Conservation (phyloP, 2,329 filamentous ascomycete species). For the Penicillium sumatraense region DNA sequence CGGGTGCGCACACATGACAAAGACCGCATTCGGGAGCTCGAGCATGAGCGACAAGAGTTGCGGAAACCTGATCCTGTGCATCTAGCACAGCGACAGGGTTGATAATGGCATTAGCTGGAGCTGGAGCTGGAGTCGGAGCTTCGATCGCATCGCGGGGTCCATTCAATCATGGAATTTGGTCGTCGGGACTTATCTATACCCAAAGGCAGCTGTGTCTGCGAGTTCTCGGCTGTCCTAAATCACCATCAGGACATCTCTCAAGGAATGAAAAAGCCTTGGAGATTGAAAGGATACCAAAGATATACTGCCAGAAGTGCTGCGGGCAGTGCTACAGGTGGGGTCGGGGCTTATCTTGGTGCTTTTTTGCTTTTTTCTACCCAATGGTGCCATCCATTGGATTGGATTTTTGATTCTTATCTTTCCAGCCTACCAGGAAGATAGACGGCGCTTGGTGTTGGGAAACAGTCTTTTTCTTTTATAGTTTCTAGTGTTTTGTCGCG, state of each 20-base stretch:
- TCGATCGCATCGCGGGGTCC: too few relatives aligned
- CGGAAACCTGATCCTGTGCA: slow-evolving; percentile 7
- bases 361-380: slow-evolving; percentile 10
- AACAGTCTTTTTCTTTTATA: background rate
- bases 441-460: slow-evolving; percentile 17
- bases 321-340: slow-evolving; percentile 13
- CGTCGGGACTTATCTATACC: too few relatives aligned
- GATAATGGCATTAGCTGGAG: background rate
- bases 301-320: slow-evolving; percentile 20
- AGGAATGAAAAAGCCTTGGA: too few relatives aligned
- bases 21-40: slow-evolving; percentile 33
- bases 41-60: slow-evolving; percentile 25
- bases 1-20: slow-evolving; percentile 34
- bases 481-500: too few relatives aligned
- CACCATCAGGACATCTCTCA: too few relatives aligned
- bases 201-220: too few relatives aligned
- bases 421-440: slow-evolving; percentile 3
- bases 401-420: slow-evolving; percentile 10
- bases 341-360: slow-evolving; percentile 14
- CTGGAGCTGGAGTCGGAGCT: background rate
- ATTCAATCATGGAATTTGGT: too few relatives aligned
- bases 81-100: background rate
- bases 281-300: background rate
- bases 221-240: too few relatives aligned
- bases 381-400: too few relatives aligned